phyloP scores from a whole-genome alignment of 768 basidiomycete species.

The Kwoniella newhampshirensis region DNA sequence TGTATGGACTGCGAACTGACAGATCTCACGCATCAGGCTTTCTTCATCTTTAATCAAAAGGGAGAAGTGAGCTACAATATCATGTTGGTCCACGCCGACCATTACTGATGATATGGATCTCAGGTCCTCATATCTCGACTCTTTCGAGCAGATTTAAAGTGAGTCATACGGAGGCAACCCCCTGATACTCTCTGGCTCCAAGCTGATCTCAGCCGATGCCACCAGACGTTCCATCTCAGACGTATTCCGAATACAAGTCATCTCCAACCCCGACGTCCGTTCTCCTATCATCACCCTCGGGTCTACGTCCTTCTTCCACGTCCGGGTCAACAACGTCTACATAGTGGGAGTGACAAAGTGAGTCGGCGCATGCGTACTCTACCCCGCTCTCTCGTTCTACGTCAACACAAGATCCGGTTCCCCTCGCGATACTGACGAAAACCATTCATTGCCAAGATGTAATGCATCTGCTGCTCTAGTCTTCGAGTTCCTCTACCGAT shows the following conservation, averaged over 20 bases:
- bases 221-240: conserved; percentile 90
- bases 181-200: neutral
- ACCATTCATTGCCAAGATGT: conserved; percentile 63
- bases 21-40: conserved; percentile 65
- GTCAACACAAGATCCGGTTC: no score
- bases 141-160: conserved; percentile 97
- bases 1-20: conserved; percentile 13
- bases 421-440: no score
- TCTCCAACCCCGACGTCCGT: conserved; percentile 93
- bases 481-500: conserved; percentile 96
- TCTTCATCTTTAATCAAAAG: conserved; percentile 99
- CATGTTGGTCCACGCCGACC: neutral
- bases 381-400: no score
- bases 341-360: conserved; percentile 94
- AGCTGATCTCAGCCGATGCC: conserved; percentile 3
- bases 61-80: conserved; percentile 74
- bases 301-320: conserved; percentile 98
- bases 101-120: neutral
- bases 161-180: conserved; percentile 53
- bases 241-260: conserved; percentile 97
- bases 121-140: conserved; percentile 94
- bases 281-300: conserved; percentile 97
- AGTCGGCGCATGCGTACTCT: conserved; percentile 30
- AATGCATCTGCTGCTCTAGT: conserved; percentile 97
- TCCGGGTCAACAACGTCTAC: conserved; percentile 91